These are phyloP conservation scores for Nidularia sp. DNA, from an alignment of 768 basidiomycete genomes.

Conservation along the genomic window DNA sequence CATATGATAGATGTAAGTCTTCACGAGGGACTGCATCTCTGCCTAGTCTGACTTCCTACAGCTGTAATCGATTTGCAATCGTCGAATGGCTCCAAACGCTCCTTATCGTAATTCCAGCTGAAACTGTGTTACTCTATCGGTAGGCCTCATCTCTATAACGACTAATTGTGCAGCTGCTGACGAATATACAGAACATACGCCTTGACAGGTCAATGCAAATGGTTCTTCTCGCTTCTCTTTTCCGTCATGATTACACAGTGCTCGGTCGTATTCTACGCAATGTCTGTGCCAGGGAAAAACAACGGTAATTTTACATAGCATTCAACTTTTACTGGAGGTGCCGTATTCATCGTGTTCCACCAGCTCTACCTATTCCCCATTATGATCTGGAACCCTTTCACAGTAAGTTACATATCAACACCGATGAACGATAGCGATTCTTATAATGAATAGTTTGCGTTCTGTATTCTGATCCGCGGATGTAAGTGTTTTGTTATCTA, in stretches of 20 bases:
- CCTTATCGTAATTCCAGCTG: constrained; percentile 19
- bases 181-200: constrained; percentile 12
- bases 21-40: too few species aligned
- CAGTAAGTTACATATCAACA: constrained; percentile 2
- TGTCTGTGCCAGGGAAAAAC: constrained; percentile 17
- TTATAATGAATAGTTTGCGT: constrained; percentile 8
- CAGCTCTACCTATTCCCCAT: constrained; percentile 6
- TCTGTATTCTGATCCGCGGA: constrained; percentile 10
- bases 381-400: constrained; percentile 8
- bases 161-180: too few species aligned
- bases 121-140: constrained; percentile 19
- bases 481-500: constrained; percentile 2
- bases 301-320: constrained; percentile 7
- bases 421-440: not conserved
- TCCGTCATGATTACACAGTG: constrained; percentile 15
- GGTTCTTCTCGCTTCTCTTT: constrained; percentile 8
- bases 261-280: constrained; percentile 20
- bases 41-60: not conserved
- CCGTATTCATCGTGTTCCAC: not conserved
- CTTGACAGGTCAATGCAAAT: constrained; percentile 10
- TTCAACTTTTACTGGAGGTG: too few species aligned
- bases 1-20: too few species aligned
- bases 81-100: constrained; percentile 23
- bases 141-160: constrained; percentile 2
- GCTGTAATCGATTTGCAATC: constrained; percentile 22